phyloP scores from a whole-genome alignment of 192 early-diverging fungal species.

The Diversispora epigaea region DNA sequence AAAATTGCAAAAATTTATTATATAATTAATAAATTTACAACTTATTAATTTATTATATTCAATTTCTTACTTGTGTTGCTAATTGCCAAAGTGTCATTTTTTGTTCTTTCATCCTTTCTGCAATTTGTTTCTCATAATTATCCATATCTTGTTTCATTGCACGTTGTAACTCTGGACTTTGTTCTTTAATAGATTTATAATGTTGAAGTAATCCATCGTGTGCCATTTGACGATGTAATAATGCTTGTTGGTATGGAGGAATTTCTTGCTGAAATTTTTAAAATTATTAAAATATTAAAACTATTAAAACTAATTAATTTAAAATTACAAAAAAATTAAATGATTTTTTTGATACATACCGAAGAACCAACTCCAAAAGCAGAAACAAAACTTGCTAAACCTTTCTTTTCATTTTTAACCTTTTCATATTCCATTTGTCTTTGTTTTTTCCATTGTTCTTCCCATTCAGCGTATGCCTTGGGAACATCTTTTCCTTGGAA shows the following conservation, averaged over 20 bases:
- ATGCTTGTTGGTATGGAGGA: conserved; percentile 61
- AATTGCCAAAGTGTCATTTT: conserved; percentile 85
- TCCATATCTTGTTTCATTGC: conserved; percentile 69
- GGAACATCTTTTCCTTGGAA: conserved; percentile 72
- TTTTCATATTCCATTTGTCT: conserved; percentile 68
- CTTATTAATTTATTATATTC: no score
- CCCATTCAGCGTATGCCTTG: conserved; percentile 65
- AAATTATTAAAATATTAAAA: not conserved
- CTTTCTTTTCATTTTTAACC: conserved; percentile 53
- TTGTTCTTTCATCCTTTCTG: conserved; percentile 85
- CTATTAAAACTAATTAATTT: not conserved
- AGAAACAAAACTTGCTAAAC: conserved; percentile 54
- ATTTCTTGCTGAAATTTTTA: conserved; percentile 55
- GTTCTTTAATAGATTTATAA: conserved; percentile 68
- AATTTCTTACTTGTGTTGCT: conserved; percentile 50
- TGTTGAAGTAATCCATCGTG: conserved; percentile 54
- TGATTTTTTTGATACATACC: not conserved
- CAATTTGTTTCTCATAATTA: conserved; percentile 55
- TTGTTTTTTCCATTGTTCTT: conserved; percentile 63
- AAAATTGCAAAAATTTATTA: no score
- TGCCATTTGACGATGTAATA: conserved; percentile 61
- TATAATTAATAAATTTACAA: no score
- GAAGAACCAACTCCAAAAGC: conserved; percentile 44
- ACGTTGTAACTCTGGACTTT: conserved; percentile 68
- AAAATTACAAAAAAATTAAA: not conserved